These are phyloP conservation scores for Neltuma alba DNA, from an alignment of 306 rosid genomes.

Conservation along the genomic window DNA sequence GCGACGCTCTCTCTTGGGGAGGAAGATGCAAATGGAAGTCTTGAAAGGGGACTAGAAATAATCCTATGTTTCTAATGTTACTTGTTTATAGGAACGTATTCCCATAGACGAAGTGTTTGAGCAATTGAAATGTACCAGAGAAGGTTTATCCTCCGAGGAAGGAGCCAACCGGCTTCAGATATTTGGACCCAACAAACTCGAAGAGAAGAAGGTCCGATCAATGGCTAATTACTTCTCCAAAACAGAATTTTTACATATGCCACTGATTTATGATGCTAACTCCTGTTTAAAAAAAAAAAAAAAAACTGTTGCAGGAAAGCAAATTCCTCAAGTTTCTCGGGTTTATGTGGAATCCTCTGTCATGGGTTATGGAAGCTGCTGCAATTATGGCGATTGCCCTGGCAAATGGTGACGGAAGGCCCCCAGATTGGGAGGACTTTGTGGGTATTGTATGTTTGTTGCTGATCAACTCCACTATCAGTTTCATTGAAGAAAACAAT, in stretches of 20 bases:
- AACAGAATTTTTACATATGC: neutral
- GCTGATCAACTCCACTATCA: conserved; percentile 91
- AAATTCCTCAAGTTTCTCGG: conserved; percentile 95
- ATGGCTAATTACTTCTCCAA: neutral
- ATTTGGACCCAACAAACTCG: conserved; percentile 98
- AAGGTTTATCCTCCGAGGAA: conserved; percentile 70
- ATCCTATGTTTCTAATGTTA: conserved; percentile 22
- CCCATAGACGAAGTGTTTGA: conserved; percentile 96
- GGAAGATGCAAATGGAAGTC: neutral
- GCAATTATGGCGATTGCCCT: conserved; percentile 97
- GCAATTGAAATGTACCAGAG: conserved; percentile 83
- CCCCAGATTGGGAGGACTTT: conserved; percentile 99
- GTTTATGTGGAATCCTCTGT: conserved; percentile 99
- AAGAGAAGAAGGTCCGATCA: conserved; percentile 81
- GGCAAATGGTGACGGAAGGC: conserved; percentile 81
- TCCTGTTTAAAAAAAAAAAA: neutral
- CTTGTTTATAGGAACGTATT: conserved; percentile 74
- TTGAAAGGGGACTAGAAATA: neutral
- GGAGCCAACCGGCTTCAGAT: conserved; percentile 83
- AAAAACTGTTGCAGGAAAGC: conserved; percentile 69
- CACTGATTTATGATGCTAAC: conserved; percentile 19
- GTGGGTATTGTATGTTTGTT: conserved; percentile 82
- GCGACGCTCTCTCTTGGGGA: neutral
- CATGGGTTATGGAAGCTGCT: conserved; percentile 99
- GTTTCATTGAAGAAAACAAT: conserved; percentile 98